These are phyloP conservation scores for Alternaria arborescens DNA, from an alignment of 2,329 filamentous ascomycete genomes.

Conservation along the genomic window DNA sequence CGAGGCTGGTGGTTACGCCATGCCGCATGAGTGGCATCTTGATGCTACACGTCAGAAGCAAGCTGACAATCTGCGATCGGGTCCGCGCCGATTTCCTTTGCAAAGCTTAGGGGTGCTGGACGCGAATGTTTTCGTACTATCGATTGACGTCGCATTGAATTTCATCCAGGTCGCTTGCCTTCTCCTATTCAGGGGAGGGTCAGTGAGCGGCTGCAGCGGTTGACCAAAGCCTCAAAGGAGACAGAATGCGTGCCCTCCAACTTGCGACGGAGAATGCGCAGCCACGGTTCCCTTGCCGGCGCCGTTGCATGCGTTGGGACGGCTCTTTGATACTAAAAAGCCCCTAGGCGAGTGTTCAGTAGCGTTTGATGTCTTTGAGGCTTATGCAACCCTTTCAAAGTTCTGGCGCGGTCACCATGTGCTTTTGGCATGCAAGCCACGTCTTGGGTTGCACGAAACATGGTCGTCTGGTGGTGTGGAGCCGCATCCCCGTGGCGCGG, in stretches of 20 bases:
- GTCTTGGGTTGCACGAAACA: neutral
- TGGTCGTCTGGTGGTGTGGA: neutral
- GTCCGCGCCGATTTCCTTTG: neutral
- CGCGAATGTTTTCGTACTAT: neutral
- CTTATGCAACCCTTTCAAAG: slow-evolving; percentile 1
- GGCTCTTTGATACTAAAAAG: neutral
- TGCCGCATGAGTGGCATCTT: neutral
- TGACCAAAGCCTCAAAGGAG: neutral
- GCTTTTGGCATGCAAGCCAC: slow-evolving; percentile 1
- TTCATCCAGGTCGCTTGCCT: neutral
- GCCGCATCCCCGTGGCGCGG: neutral
- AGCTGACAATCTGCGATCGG: neutral
- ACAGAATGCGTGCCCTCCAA: neutral
- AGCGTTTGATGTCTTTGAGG: neutral
- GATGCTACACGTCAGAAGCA: neutral
- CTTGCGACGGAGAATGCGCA: neutral
- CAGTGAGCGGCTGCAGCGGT: neutral
- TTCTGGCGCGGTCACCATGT: neutral
- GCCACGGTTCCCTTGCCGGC: neutral
- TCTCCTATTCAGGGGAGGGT: neutral
- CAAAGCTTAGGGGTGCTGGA: neutral
- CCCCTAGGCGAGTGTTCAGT: neutral
- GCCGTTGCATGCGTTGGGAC: neutral
- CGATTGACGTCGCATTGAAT: neutral
- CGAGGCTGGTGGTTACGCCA: neutral